Base-by-base conservation (phyloP, 352 stramenopile species). In the Globisporangium middletonii region DNA sequence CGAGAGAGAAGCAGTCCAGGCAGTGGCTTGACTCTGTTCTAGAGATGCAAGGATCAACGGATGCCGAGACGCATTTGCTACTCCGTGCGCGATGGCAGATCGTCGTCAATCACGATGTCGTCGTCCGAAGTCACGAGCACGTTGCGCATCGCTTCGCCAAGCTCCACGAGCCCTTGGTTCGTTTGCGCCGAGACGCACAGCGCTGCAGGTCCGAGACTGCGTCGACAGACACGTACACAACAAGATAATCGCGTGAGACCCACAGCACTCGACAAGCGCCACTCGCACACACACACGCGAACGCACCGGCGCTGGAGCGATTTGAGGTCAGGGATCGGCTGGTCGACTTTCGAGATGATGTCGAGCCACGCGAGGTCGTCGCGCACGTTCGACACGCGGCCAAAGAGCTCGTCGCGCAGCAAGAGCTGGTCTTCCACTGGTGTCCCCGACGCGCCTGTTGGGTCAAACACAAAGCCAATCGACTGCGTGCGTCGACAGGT, bases 401-500 rank as follows among this genome's bases (percentile, higher is more conserved):
- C 60, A 27, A 70, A 72, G 47, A 94, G 74, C 62, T 94, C 84
- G n/a, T 90, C 66, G 11, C 83, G 80, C 46, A 94, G 70, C 27
- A 74, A 56, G 16, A 94, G 41, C 50, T 94, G 84, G 51, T 89
- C 77, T 2, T 56, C 47, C 27, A 87, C 68, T 0, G 77, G 55
- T 8, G 83, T 91, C 9, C 83, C 83, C n/a, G 80, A 92, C 23
- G 57, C 53, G 0, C 74, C 81, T 0, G 81, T 89, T 50, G 84
- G 82, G 42, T 94, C 84, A 44, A 94, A 90, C 23, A 94, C 84
- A 69, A 92, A 94, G 47, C 84, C 84, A 37, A 93, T 86, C 3
- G 80, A 80, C 83, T 92, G 51, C 30, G 55, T 2, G 18, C 52
- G 60, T 41, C 37, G 23, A 55, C 7, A 19, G 16, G n/a, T 35